A percentile compares a stretch with the other conserved stretches of the same genome.
Conservation (phyloP, 768 basidiomycete species). For the Saitozyma podzolica region DNA sequence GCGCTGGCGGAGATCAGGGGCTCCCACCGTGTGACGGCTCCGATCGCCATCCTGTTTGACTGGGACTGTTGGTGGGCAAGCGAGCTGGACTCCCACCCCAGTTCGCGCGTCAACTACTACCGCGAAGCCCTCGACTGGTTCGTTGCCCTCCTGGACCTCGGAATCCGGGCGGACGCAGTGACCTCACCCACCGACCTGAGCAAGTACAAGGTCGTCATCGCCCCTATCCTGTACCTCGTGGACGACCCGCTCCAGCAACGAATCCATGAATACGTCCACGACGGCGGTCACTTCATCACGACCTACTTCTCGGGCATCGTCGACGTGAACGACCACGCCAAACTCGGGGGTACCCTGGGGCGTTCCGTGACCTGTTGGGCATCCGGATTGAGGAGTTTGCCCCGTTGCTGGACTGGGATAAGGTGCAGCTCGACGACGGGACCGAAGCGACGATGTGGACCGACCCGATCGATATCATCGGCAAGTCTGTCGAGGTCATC, state of each 20-base stretch:
- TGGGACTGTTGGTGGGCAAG: conserved; percentile 17
- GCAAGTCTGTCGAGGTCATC: conserved; percentile 10
- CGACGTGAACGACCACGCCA: conserved; percentile 21
- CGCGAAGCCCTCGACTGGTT: conserved; percentile 18
- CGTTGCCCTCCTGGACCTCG: conserved; percentile 13
- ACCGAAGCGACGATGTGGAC: conserved; percentile 13
- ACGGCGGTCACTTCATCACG: conserved; percentile 22
- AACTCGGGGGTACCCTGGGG: conserved; percentile 24
- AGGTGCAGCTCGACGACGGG: conserved; percentile 16
- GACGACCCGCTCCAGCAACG: conserved; percentile 2
- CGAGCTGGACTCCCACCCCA: conserved; percentile 17
- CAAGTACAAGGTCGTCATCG: conserved; percentile 10
- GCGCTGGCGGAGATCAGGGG: conserved; percentile 16
- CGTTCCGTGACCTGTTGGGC: conserved; percentile 14
- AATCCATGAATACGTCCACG: conserved; percentile 11
- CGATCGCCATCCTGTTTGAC: conserved; percentile 21
- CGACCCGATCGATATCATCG: conserved; percentile 14
- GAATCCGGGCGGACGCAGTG: conserved; percentile 16
- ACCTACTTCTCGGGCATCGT: conserved; percentile 27
- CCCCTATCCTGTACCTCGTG: conserved; percentile 17
- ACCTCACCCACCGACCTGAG: conserved; percentile 11
- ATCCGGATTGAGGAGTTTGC: conserved; percentile 21
- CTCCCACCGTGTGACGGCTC: conserved; percentile 6
- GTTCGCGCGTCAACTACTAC: conserved; percentile 11
- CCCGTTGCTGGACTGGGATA: conserved; percentile 8